Percentiles rank a stretch among this genome's conserved stretches.
phyloP scores from a whole-genome alignment of 768 basidiomycete species.

The Mycena sanguinolenta region DNA sequence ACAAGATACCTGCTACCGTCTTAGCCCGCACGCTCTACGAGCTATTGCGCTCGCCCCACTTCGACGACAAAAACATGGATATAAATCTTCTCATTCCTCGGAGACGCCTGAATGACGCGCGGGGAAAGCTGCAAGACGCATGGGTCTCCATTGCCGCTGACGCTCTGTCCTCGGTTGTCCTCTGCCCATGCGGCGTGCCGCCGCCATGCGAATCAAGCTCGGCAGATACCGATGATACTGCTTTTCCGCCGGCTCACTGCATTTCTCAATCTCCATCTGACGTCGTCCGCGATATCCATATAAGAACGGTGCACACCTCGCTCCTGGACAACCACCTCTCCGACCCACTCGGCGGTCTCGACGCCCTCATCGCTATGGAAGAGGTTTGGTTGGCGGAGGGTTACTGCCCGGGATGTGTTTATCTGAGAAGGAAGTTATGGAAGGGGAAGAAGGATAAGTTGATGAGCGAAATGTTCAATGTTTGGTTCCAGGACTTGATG shows the following conservation, averaged over 20 bases:
- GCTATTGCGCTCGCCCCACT: not conserved
- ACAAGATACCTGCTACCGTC: not conserved
- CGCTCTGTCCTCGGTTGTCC: not conserved
- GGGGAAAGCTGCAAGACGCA: not conserved
- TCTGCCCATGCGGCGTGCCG: not conserved
- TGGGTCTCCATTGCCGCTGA: not conserved
- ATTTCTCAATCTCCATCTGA: not conserved
- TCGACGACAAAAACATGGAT: not conserved
- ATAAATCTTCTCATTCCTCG: not conserved
- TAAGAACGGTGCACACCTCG: not conserved
- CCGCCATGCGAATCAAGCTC: not conserved
- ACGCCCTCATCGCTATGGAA: not conserved
- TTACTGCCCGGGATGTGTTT: not conserved
- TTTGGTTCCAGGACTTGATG: not conserved
- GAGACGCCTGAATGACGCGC: not conserved
- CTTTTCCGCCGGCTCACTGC: not conserved
- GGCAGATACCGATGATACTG: too few relatives aligned
- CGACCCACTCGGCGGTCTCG: constrained; percentile 9
- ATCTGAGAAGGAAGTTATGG: not conserved
- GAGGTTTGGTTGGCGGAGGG: not conserved
- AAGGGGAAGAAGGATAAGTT: not conserved
- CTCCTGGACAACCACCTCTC: not conserved
- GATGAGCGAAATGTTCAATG: not conserved
- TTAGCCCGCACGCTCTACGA: constrained; percentile 4
- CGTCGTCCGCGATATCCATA: not conserved